phyloP scores from a whole-genome alignment of 2,329 filamentous ascomycete genomes.

The Fusarium sp. region DNA sequence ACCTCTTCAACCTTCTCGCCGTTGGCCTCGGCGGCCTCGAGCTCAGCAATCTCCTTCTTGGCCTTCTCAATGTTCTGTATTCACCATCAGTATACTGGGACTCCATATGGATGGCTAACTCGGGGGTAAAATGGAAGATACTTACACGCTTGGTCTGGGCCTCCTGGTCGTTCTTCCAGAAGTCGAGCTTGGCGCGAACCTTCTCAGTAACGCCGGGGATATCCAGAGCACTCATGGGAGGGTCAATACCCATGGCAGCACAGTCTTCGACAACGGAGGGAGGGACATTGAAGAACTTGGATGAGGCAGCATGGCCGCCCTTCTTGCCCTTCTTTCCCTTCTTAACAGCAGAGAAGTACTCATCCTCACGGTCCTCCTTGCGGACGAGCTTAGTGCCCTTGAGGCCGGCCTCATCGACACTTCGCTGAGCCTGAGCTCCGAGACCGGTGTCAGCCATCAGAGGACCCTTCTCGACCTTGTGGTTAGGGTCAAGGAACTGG shows the following conservation, averaged over 20 bases:
- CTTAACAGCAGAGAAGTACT: constrained; percentile 82
- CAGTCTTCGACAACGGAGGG: constrained; percentile 93
- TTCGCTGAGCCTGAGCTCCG: constrained; percentile 79
- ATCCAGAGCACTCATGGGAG: constrained; percentile 85
- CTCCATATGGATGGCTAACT: not conserved
- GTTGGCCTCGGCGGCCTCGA: constrained; percentile 69
- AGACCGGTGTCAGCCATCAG: constrained; percentile 74
- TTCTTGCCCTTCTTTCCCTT: constrained; percentile 87
- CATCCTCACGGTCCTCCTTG: constrained; percentile 88
- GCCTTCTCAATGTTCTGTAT: constrained; percentile 93
- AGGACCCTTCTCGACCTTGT: constrained; percentile 70
- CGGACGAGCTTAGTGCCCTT: constrained; percentile 84
- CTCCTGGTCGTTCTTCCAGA: constrained; percentile 92
- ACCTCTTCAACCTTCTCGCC: constrained; percentile 63
- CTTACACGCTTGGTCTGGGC: constrained; percentile 89
- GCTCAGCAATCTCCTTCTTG: constrained; percentile 89
- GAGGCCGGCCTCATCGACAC: constrained; percentile 80
- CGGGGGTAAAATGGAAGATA: constrained; percentile 29
- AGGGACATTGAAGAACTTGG: constrained; percentile 78
- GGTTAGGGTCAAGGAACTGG: constrained; percentile 84
- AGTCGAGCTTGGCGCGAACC: constrained; percentile 86
- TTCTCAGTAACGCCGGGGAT: constrained; percentile 83
- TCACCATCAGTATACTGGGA: constrained; percentile 43
- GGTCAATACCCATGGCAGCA: constrained; percentile 80
- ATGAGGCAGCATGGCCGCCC: constrained; percentile 57